Conservation (phyloP, 768 basidiomycete genomes). For the Boletus pseudopeckii region DNA sequence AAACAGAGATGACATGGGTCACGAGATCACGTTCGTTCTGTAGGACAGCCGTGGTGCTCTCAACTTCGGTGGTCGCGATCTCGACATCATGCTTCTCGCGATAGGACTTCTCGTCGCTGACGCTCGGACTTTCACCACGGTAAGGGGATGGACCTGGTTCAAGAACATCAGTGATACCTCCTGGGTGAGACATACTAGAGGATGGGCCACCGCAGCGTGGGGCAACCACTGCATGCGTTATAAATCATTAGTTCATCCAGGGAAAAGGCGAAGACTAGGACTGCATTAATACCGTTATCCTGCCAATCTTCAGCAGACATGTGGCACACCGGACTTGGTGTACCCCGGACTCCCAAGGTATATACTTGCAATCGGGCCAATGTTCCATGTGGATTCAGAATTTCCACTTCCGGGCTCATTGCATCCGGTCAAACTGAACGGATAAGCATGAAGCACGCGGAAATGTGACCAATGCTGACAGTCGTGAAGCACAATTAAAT, state of each 20-base stretch:
- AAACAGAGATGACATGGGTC: constrained; percentile 44
- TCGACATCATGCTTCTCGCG: constrained; percentile 37
- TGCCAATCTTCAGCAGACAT: neutral
- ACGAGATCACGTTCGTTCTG: constrained; percentile 45
- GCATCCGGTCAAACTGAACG: neutral
- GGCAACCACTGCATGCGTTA: neutral
- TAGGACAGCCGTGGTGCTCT: constrained; percentile 25
- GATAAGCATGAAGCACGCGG: neutral
- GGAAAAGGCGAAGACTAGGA: neutral
- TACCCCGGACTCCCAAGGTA: no score
- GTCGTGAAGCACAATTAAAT: neutral
- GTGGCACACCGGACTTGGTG: neutral
- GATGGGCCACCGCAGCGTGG: neutral
- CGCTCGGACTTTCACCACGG: constrained; percentile 1
- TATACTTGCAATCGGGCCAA: no score
- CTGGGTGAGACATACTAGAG: constrained; percentile 8
- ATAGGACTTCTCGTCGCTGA: constrained; percentile 20
- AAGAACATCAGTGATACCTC: neutral
- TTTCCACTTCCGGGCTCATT: neutral
- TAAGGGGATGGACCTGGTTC: neutral
- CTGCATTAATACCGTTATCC: neutral
- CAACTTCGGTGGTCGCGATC: constrained; percentile 8
- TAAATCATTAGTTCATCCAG: neutral
- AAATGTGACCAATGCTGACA: neutral
- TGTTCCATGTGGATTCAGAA: no score